Base-by-base conservation (phyloP, 257 asterid genomes). In the Paraleonurus japonicus region DNA sequence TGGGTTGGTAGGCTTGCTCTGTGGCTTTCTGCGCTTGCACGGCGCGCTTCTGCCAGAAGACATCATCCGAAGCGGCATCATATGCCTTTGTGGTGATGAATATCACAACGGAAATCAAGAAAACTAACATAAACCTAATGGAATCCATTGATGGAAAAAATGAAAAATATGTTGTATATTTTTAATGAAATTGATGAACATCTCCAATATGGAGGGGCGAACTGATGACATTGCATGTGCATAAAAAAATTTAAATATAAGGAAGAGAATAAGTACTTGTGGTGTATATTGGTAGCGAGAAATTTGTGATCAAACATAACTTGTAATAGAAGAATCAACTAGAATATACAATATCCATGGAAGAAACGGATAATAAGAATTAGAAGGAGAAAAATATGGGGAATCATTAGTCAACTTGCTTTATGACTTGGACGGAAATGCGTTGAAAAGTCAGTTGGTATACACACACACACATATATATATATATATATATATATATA, bases 31-130 rank as follows among this genome's bases (percentile, higher is more conserved):
- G 73, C 0, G 88, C 87, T 70, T 65, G 71, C 4, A 65, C n/a
- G 5, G 76, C 79, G 7, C 91, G 84, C 70, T 71, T 7, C 73
- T 51, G 67, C 91, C 91, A 86, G 2, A 79, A 68, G 7, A n/a
- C 59, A 26, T 71, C 67, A 3, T 75, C 75, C 5, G 23, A 12
- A 7, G 63, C 59, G 4, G 7, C 47, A 47, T 62, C 4, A 11
- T 47, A 67, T 26, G 85, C 82, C 70, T 47, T 32, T 19, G 65
- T 22, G 60, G 77, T 45, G 64, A 53, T 39, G 20, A 71, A 63
- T 23, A 69, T 75, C 59, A 70, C 43, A 6, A 57, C 7, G 20
- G 71, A 61, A 43, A 79, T 50, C 33, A 75, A 59, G 3, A 79
- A 43, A 73, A 75, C 24, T 16, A 81, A 72, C 30, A 58, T 67